phyloP scores from a whole-genome alignment of 768 basidiomycete species.

The Suillus luteus region DNA sequence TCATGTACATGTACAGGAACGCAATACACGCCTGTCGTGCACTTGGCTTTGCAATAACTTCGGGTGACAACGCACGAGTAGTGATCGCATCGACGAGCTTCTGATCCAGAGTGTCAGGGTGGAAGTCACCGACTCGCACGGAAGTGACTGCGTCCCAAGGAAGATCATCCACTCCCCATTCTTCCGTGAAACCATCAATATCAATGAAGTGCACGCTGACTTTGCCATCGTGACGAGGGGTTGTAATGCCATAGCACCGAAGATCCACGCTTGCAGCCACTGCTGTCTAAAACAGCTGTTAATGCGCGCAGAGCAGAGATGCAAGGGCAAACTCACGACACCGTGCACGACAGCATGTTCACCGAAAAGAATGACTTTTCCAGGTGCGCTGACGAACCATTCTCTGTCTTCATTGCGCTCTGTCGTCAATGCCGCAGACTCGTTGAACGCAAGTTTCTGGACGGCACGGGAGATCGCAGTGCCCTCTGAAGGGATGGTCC shows the following conservation, averaged over 20 bases:
- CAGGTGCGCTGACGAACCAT: slow-evolving; percentile 93
- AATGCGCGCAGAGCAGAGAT: slow-evolving; percentile 13
- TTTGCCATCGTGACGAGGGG: slow-evolving; percentile 72
- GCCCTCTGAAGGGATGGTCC: slow-evolving; percentile 36
- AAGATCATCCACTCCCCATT: slow-evolving; percentile 77
- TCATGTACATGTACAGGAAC: slow-evolving; percentile 94
- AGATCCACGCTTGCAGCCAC: slow-evolving; percentile 81
- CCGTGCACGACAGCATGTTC: slow-evolving; percentile 99
- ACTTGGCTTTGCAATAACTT: slow-evolving; percentile 33
- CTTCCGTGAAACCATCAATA: slow-evolving; percentile 71
- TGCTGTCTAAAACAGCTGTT: neutral
- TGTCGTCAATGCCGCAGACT: slow-evolving; percentile 20
- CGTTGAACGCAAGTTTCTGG: slow-evolving; percentile 58
- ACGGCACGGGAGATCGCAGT: slow-evolving; percentile 57
- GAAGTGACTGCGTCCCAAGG: slow-evolving; percentile 79
- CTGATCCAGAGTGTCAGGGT: slow-evolving; percentile 70
- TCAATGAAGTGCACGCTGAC: slow-evolving; percentile 79
- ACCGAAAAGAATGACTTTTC: slow-evolving; percentile 97
- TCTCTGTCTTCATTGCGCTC: slow-evolving; percentile 44
- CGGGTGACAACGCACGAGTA: slow-evolving; percentile 39
- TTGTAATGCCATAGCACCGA: slow-evolving; percentile 87
- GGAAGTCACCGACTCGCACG: slow-evolving; percentile 50
- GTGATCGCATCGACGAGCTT: slow-evolving; percentile 73
- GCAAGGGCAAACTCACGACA: slow-evolving; percentile 60
- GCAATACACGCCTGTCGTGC: slow-evolving; percentile 58